Conservation (phyloP, 2,329 filamentous ascomycete genomes). For the Paraphoma sp. region DNA sequence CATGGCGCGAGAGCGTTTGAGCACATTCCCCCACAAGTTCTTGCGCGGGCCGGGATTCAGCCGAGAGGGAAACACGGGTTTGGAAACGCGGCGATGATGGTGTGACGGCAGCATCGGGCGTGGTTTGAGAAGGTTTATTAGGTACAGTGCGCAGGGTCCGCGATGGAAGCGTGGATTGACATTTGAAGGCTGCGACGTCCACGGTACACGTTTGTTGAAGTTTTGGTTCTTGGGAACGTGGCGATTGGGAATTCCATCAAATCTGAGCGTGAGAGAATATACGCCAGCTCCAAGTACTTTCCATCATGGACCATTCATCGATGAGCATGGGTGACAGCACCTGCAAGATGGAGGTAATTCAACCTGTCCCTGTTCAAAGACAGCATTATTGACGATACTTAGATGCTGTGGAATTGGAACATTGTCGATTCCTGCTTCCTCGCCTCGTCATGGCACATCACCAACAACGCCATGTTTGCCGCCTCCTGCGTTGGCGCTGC, state of each 20-base stretch:
- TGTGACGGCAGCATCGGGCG: neutral
- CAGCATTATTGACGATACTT: neutral
- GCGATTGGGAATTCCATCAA: neutral
- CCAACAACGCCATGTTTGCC: slow-evolving; percentile 73
- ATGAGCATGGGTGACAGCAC: slow-evolving; percentile 25
- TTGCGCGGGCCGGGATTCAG: slow-evolving; percentile 8
- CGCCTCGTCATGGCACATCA: slow-evolving; percentile 72
- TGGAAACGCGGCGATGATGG: neutral
- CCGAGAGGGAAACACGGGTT: neutral
- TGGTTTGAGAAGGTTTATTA: neutral
- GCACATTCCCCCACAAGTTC: slow-evolving; percentile 40
- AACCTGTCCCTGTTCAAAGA: neutral
- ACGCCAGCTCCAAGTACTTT: slow-evolving; percentile 5
- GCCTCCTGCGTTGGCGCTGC: slow-evolving; percentile 81
- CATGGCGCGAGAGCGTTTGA: slow-evolving; percentile 36
- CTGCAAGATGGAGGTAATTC: slow-evolving; percentile 50
- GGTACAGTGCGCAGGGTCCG: neutral
- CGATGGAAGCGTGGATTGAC: neutral
- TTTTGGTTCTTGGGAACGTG: neutral
- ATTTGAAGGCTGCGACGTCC: neutral
- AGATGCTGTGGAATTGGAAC: slow-evolving; percentile 86
- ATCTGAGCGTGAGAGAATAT: neutral
- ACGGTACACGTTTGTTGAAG: too few relatives aligned
- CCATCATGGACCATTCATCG: slow-evolving; percentile 16
- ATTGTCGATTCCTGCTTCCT: slow-evolving; percentile 76